Base-by-base conservation (phyloP, 257 asterid genomes). In the Solanum chmielewskii region DNA sequence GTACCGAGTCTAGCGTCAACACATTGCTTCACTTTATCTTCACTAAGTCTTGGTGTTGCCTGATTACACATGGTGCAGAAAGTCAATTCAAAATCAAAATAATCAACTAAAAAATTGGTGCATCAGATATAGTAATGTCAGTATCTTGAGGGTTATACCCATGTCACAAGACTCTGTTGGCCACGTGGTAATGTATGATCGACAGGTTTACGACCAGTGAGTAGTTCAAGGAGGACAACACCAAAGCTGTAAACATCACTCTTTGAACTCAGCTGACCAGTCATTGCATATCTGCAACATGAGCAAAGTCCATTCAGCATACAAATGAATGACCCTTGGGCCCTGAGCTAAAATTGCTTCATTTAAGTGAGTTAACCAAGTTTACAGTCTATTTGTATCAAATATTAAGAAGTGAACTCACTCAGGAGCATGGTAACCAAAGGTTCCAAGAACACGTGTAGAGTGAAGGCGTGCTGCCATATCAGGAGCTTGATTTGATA, bases 401-500 rank as follows among this genome's bases (percentile, higher is more conserved):
- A 56, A 81, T 31, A 42, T 31, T 41, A 39, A 66, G 56, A 27
- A 88, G 68, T 84, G 84, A 59, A 71, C 96, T 83, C 88, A 95
- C 98, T 95, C 97, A 2, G 98, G 97, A 75, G 98, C 97, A 89
- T 95, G 97, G 90, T 95, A 95, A 85, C 98, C 97, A 39, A 95
- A 95, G 86, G 97, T 95, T 74, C 98, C 97, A 83, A 94, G 98
- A 86, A 95, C 96, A 59, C 98, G 95, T 86, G 98, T 93, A 37
- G 98, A 95, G 87, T 95, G 98, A 90, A 95, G 97, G 49, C 98
- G 95, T 44, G 98, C 98, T 68, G 98, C 98, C 88, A 88, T 91
- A 84, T 93, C 94, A 76, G 98, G 98, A 86, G 96, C 95, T 93
- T 93, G 95, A 91, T 94, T 94, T 56, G 96, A 94, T 76, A 94